Percentiles rank a stretch among this genome's conserved stretches.
These are phyloP conservation scores for Glaciozyma martinii DNA, from an alignment of 768 basidiomycete genomes.

Conservation along the genomic window DNA sequence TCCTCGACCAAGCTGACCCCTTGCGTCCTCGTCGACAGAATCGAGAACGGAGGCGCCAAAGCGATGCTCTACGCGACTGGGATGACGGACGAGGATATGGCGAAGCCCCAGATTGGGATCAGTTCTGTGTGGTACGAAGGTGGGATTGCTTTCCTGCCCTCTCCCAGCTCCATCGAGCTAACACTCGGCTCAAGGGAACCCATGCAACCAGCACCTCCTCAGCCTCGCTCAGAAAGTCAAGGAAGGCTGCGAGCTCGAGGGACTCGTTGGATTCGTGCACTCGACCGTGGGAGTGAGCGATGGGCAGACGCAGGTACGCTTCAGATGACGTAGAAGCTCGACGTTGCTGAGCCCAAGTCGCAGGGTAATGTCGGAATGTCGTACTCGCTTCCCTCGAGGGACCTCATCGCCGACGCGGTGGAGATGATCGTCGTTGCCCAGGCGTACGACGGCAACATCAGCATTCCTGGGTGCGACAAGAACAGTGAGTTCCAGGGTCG, in stretches of 20 bases:
- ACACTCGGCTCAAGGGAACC: conserved; percentile 44
- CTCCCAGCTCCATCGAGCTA: background rate
- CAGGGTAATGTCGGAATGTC: conserved; percentile 74
- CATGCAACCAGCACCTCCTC: conserved; percentile 74
- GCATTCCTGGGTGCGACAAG: conserved; percentile 81
- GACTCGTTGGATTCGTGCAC: conserved; percentile 55
- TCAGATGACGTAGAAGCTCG: background rate
- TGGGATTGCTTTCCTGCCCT: background rate
- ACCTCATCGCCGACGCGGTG: conserved; percentile 81
- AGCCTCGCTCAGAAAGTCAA: conserved; percentile 72
- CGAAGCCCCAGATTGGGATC: conserved; percentile 82
- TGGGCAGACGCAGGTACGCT: background rate
- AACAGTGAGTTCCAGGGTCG: conserved; percentile 46
- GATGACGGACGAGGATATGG: conserved; percentile 66
- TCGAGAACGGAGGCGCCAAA: background rate
- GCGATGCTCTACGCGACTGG: conserved; percentile 59
- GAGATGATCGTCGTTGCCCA: conserved; percentile 53
- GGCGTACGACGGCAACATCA: conserved; percentile 75
- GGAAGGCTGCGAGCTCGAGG: conserved; percentile 70
- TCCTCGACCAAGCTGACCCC: background rate
- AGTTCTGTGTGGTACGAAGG: conserved; percentile 44
- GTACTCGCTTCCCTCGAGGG: conserved; percentile 67
- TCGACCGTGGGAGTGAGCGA: conserved; percentile 1
- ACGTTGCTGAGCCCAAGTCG: conserved; percentile 66
- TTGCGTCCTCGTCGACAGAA: background rate